A percentile compares a stretch with the other conserved stretches of the same genome.
Conservation (phyloP, 1,139 yeast genomes). For the Candida albicans region DNA sequence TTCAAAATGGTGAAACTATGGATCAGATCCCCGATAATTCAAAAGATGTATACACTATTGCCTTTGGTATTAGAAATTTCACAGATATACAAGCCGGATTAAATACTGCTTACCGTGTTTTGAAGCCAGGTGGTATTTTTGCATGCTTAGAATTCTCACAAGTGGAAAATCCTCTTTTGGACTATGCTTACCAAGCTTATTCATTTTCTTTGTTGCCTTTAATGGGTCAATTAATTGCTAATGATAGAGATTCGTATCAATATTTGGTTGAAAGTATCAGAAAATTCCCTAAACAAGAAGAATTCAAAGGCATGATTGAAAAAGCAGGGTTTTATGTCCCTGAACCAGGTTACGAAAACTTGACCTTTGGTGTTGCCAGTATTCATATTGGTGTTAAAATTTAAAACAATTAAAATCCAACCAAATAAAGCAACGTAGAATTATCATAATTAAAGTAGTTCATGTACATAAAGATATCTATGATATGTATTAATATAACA, state of each 20-base stretch:
- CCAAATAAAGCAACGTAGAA: background rate
- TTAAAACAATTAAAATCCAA: constrained; percentile 14
- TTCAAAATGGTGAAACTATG: constrained; percentile 90
- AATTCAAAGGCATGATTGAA: constrained; percentile 87
- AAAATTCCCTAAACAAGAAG: constrained; percentile 88
- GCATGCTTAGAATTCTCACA: constrained; percentile 95
- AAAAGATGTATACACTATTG: constrained; percentile 93
- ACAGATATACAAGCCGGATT: constrained; percentile 93
- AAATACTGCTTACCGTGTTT: constrained; percentile 88
- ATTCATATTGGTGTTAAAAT: constrained; percentile 94
- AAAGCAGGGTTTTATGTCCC: constrained; percentile 90
- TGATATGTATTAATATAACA: background rate
- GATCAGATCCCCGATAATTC: constrained; percentile 83
- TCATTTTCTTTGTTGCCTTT: constrained; percentile 86
- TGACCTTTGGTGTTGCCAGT: constrained; percentile 96
- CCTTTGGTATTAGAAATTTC: constrained; percentile 96
- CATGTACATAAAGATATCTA: background rate
- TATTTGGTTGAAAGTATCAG: constrained; percentile 92
- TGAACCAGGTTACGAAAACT: constrained; percentile 88
- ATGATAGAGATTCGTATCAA: constrained; percentile 94
- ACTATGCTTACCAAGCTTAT: constrained; percentile 79
- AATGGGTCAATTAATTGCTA: constrained; percentile 93
- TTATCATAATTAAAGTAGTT: too few relatives aligned
- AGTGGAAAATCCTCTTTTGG: constrained; percentile 77
- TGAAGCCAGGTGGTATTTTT: constrained; percentile 94